Evolutionary conservation across 495 filamentous ascomycete genomes (phyloP), one percentile per base, ranked within the genome.

Genomic region (Trichoderma asperelloides): DNA sequence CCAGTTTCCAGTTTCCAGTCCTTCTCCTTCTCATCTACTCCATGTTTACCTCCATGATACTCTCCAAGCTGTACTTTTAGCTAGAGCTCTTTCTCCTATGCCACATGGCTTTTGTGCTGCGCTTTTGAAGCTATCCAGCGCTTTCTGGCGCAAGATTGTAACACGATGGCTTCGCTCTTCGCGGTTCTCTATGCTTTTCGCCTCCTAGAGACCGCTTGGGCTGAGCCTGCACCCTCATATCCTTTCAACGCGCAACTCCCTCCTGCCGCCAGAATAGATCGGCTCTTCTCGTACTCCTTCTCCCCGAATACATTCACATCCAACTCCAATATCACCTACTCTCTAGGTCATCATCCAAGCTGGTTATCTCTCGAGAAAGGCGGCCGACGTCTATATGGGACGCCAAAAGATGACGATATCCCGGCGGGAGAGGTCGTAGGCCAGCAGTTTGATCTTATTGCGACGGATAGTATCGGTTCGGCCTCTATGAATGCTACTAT

Each of bases 231-330:
- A 66, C 78, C 88, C 63, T 84, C 84, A 43, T 88, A 91, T 64
- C 89, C 89, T 0, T 81, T 93, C 69, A 92, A 92, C 74, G 82
- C 89, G 6, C 90, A 95, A 72, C 81, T 92, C 13, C 90, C 90
- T 45, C 88, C 88, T 4, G 87, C 92, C 64, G 91, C 89, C 3
- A 84, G 88, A 65, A 80, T 88, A 7, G 82, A 81, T 11, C 69
- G 88, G 69, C 78, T 81, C 0, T 93, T 88, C 75, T 78, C 76
- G 43, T 93, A 92, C 76, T 78, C 80, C 45, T 89, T 93, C 73
- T 86, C 89, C 5, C 76, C 79, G 16, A 83, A 86, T 49, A 92
- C 90, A 0, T 92, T 93, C 74, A 73, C 80, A 40, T 85, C 86
- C 1, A 72, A 76, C 62, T 75, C 74, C 0, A 70, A 79, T 28